These are phyloP conservation scores for Ogataea trehaloabstinens DNA, from an alignment of 805 yeast species.

Conservation along the genomic window DNA sequence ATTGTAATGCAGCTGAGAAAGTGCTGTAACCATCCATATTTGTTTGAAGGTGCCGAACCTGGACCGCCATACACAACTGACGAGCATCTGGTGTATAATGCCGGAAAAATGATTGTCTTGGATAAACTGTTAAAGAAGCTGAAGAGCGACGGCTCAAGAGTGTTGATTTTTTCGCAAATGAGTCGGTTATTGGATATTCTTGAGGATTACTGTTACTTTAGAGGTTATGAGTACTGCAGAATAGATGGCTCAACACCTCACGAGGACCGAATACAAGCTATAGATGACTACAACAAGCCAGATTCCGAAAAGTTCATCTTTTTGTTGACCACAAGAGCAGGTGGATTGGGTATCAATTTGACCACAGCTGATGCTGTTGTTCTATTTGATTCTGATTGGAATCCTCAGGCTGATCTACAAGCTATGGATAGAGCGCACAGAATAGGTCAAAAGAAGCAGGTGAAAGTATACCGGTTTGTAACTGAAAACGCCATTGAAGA, in stretches of 20 bases:
- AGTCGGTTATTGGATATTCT: constrained; percentile 82
- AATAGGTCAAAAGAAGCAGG: constrained; percentile 96
- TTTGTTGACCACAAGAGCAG: constrained; percentile 90
- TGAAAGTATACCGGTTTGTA: constrained; percentile 85
- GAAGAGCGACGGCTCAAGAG: constrained; percentile 79
- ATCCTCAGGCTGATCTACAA: constrained; percentile 96
- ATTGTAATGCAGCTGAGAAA: constrained; percentile 96
- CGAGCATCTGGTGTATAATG: constrained; percentile 85
- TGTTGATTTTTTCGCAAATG: constrained; percentile 91
- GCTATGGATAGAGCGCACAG: constrained; percentile 99
- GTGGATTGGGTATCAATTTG: constrained; percentile 92
- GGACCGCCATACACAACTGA: constrained; percentile 97
- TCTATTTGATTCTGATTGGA: constrained; percentile 93
- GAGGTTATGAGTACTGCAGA: constrained; percentile 84
- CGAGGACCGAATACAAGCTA: constrained; percentile 88
- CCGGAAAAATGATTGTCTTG: constrained; percentile 87
- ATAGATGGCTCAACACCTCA: constrained; percentile 94
- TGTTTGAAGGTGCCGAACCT: constrained; percentile 99
- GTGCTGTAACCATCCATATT: constrained; percentile 95
- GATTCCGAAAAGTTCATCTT: constrained; percentile 81
- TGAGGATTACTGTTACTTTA: constrained; percentile 86
- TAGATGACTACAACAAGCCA: constrained; percentile 86
- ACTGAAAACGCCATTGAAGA: constrained; percentile 97
- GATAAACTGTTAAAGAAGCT: constrained; percentile 78
- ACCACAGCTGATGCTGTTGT: constrained; percentile 91